These are phyloP conservation scores for Viridothelium virens DNA, from an alignment of 495 filamentous ascomycete genomes.

Conservation along the genomic window DNA sequence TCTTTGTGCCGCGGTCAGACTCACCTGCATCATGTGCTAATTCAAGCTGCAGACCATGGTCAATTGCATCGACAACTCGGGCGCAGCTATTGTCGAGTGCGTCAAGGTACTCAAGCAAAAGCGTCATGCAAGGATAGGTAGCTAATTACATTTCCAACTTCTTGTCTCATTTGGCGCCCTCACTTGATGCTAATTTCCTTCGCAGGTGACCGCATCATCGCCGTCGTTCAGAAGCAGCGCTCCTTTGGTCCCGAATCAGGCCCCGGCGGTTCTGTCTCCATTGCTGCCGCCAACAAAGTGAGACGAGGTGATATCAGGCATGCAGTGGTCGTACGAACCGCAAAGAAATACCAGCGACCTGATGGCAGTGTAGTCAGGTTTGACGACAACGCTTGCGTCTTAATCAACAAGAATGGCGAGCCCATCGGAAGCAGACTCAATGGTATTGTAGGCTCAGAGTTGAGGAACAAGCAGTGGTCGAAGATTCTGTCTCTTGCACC, in stretches of 20 bases:
- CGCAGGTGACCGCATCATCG: constrained; percentile 89
- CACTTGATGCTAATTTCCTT: constrained; percentile 10
- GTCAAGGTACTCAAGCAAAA: constrained; percentile 87
- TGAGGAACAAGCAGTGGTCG: constrained; percentile 85
- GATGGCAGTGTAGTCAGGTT: constrained; percentile 88
- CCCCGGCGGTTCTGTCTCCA: constrained; percentile 44
- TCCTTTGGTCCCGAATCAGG: constrained; percentile 62
- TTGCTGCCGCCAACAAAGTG: constrained; percentile 77
- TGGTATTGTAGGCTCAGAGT: constrained; percentile 76
- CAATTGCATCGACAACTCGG: constrained; percentile 99
- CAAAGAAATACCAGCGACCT: constrained; percentile 71
- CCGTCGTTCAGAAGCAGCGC: constrained; percentile 94
- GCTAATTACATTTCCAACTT: constrained; percentile 24
- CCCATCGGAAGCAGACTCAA: constrained; percentile 90
- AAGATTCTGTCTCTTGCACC: constrained; percentile 96
- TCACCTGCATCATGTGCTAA: constrained; percentile 8
- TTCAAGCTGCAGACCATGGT: constrained; percentile 68
- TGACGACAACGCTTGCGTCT: constrained; percentile 95
- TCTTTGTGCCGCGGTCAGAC: background rate
- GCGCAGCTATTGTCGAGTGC: constrained; percentile 95
- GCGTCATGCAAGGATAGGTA: constrained; percentile 82
- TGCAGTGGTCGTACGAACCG: constrained; percentile 87
- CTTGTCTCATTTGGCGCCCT: background rate
- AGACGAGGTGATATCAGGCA: constrained; percentile 94
- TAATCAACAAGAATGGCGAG: constrained; percentile 95